Percentiles rank a stretch among this genome's conserved stretches.
Evolutionary conservation across 495 filamentous ascomycete species (phyloP).

Genomic region (Filosporella fistucella): DNA sequence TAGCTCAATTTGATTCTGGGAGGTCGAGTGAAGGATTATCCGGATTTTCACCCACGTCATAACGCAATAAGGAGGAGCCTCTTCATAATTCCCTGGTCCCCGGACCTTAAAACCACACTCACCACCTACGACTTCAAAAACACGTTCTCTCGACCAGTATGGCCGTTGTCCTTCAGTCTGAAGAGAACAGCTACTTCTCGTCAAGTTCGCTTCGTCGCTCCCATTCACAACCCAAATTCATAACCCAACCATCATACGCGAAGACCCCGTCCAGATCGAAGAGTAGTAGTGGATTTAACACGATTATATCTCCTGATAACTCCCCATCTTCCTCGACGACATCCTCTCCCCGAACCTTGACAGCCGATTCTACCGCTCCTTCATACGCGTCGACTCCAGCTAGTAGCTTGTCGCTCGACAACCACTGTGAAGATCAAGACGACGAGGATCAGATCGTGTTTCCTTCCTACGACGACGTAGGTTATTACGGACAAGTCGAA

Average conservation of each 20-base stretch:
- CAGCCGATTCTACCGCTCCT: conserved; percentile 21
- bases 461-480: conserved; percentile 51
- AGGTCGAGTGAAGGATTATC: conserved; percentile 6
- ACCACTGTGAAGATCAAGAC: conserved; percentile 40
- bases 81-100: not conserved
- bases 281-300: conserved; percentile 14
- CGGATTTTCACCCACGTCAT: not conserved
- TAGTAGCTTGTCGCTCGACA: conserved; percentile 58
- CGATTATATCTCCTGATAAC: conserved; percentile 13
- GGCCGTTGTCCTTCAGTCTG: conserved; percentile 21
- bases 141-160: conserved; percentile 9
- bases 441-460: conserved; percentile 51
- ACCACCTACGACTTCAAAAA: not conserved
- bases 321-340: conserved; percentile 13
- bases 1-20: conserved; percentile 1
- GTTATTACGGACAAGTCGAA: conserved; percentile 37
- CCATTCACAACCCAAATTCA: conserved; percentile 21
- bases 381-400: conserved; percentile 42
- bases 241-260: conserved; percentile 14
- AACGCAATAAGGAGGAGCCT: not conserved
- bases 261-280: conserved; percentile 15
- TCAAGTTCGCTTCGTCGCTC: conserved; percentile 18
- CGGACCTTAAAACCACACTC: conserved; percentile 10
- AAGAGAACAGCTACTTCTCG: conserved; percentile 22
- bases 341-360: conserved; percentile 19